Base-by-base conservation (phyloP, 164 flowering plant species). In the Sextonia rubra region DNA sequence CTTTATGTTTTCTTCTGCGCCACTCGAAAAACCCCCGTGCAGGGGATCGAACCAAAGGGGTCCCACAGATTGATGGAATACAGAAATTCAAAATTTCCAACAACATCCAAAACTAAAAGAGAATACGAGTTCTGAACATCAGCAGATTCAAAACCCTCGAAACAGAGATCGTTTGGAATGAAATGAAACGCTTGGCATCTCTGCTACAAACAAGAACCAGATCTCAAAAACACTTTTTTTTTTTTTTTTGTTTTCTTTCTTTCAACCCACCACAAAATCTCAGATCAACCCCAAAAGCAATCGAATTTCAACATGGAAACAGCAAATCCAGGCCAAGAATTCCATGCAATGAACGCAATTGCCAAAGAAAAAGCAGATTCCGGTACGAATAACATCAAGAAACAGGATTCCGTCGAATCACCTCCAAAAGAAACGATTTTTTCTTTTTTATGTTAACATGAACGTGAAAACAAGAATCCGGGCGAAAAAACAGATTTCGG, bases 151-250 rank as follows among this genome's bases (percentile, higher is more conserved):
- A 58, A 73, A 27, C 62, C 64, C 61, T 44, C n/a, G 11, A 20
- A 4, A 25, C 32, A 55, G 56, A 72, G 20, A 64, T 64, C 44
- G 12, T 25, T 18, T 12, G 64, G 24, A 22, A 25, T 12, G 11
- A 14, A 61, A 61, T 61, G 7, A 23, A 25, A 61, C 7, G 2
- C 15, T n/a, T 61, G 27, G 27, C 14, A 25, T 61, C 25, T 25
- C 26, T 64, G 66, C 67, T 26, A 18, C 11, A 26, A 66, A 67
- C 47, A 61, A 24, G 18, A 29, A 55, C 44, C 67, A 32, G 77
- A 80, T 77, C 79, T 29, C 67, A 66, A 69, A 12, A 67, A 48
- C 64, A 12, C 27, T n/a, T 37, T 37, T 37, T 37, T 32, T 32
- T n/a, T n/a, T n/a, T n/a, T 32, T 37, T 32, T n/a, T n/a, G n/a